phyloP scores from a whole-genome alignment of 164 flowering plant species.

The Vitis vinifera region DNA sequence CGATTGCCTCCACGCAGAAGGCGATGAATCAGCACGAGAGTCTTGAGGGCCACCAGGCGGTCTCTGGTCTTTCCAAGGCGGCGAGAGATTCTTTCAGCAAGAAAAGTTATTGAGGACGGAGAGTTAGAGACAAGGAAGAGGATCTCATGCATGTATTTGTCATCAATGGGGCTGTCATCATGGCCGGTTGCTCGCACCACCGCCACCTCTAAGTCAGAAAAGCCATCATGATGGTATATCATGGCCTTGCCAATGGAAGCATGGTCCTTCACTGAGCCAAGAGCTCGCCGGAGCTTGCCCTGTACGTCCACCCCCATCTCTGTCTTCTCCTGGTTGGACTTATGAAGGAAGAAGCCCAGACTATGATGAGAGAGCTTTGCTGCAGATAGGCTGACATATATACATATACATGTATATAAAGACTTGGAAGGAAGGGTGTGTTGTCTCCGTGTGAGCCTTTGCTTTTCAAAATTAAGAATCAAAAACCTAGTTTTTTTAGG shows the following conservation, averaged over 20 bases:
- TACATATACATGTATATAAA: too few species aligned
- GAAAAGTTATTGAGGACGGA: constrained; percentile 48
- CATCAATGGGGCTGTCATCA: constrained; percentile 53
- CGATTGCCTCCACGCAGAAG: constrained; percentile 66
- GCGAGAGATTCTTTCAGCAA: constrained; percentile 45
- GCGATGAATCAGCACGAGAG: constrained; percentile 60
- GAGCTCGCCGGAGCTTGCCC: constrained; percentile 48
- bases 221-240: constrained; percentile 35
- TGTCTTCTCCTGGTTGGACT: not conserved
- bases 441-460: too few species aligned
- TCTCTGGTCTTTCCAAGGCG: constrained; percentile 59
- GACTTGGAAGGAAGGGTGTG: too few species aligned
- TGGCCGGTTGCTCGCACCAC: constrained; percentile 71
- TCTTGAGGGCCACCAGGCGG: constrained; percentile 63
- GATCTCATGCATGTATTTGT: constrained; percentile 61
- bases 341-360: too few species aligned
- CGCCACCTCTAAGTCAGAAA: constrained; percentile 59
- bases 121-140: constrained; percentile 66
- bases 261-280: constrained; percentile 71
- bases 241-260: constrained; percentile 70
- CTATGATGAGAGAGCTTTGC: too few species aligned
- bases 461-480: too few species aligned
- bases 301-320: constrained; percentile 29
- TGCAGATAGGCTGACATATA: too few species aligned
- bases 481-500: too few species aligned